Evolutionary conservation across 108 stramenopile species (phyloP), one percentile per base, ranked within the genome.

Genomic region (Cyclostephanos invisitatus): DNA sequence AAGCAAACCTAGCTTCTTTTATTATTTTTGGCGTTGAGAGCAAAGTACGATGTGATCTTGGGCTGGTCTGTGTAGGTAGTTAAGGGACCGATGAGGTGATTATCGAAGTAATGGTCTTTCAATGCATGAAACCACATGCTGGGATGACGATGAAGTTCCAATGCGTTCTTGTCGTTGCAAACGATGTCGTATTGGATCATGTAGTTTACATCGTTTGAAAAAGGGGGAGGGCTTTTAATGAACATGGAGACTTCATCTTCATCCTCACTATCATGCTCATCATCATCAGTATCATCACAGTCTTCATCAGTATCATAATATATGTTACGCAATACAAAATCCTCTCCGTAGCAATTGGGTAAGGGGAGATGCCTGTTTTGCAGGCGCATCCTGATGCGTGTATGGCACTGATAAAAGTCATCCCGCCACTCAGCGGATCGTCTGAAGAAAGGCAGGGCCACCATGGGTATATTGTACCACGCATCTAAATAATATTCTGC

Each of bases 351-450:
- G 55, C 55, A 56, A 4, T 56, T n/a, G 27, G 55, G 55, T 2
- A 12, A 3, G 7, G 55, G 55, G 28, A 28, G 25, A 25, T 28
- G 55, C 55, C 55, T 27, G 14, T 56, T 56, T 56, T 56, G 55
- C 20, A 56, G 55, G 25, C 55, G 55, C 55, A 56, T 56, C 2
- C 22, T 27, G 6, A 56, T 56, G 24, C 55, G 55, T 1, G 28
- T 14, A 7, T 56, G 15, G 27, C 55, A 56, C 10, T 56, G 27
- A 56, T 28, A 28, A 25, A n/a, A 56, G 1, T 25, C 25, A 25
- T 56, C 55, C 28, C 55, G 55, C 55, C 55, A 56, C 24, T 56
- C 55, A 14, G 25, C 28, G 2, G 55, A 56, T 27, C 24, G 27
- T 56, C 28, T 56, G 55, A 56, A 56, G n/a, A 56, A 56, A 2